Base-by-base conservation (phyloP, 768 basidiomycete species). In the Amanita brunnescens region DNA sequence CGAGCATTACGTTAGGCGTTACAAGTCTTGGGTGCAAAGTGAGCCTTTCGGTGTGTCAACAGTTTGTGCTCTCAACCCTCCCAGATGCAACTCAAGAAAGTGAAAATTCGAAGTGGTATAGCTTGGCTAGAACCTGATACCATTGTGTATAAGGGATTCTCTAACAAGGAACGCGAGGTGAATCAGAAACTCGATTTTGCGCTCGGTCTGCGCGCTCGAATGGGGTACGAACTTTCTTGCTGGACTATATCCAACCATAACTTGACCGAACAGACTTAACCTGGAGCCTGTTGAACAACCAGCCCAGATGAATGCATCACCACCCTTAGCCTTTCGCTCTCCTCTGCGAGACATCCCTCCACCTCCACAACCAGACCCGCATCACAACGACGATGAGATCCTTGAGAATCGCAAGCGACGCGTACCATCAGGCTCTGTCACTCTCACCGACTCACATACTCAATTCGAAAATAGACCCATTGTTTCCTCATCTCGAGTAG, bases 1-100 rank as follows among this genome's bases (percentile, higher is more conserved):
- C 79, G 1, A 72, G 79, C 39, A 56, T 97, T 16, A 73, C 74
- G 44, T 73, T 97, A 14, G 88, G 86, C 6, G 78, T 75, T 16
- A 95, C 92, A 0, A 78, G 78, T 2, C 69, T 94, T 26, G 94
- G 94, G 7, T 87, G 70, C 61, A 97, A 97, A 74, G 93, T 90
- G 54, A 33, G 59, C 44, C 2, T 45, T 49, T 37, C 12, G 20
- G 32, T 38, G 34, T 48, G 24, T 32, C 46, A 29, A 21, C 44
- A 44, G 16, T 14, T 40, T n/a, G 48, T 6, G 5, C 18, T 18
- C 51, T 37, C 44, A n/a, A 40, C 8, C 48, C 33, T 47, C 18
- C 24, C 51, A 93, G 88, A 68, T 92, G 60, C 62, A 85, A 29
- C 67, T 96, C 33, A 83, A 79, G 59, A 76, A 86, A 49, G 82